Conservation (phyloP, 169 alveolate genomes). For the Plasmodium adleri region DNA sequence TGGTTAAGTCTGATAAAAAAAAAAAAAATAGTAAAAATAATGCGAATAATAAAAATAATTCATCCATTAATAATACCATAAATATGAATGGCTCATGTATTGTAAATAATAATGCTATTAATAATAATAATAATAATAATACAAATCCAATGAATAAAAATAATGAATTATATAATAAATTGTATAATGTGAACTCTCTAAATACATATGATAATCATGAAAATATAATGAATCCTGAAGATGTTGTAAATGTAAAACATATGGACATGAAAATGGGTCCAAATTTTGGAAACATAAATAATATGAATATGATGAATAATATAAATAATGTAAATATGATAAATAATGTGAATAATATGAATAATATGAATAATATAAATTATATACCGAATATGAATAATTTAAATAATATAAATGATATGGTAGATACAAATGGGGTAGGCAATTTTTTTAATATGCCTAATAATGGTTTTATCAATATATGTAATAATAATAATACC, state of each 20-base stretch:
- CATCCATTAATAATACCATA: background rate
- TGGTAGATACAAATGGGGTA: slow-evolving; percentile 10
- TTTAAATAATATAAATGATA: slow-evolving; percentile 2
- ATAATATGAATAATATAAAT: background rate
- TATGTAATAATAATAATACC: slow-evolving; percentile 10
- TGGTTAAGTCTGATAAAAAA: background rate
- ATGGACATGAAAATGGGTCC: slow-evolving; percentile 21
- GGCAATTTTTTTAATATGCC: slow-evolving; percentile 13
- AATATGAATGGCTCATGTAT: background rate
- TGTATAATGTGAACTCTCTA: background rate
- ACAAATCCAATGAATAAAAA: slow-evolving; percentile 20
- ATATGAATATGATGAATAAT: background rate
- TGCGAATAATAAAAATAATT: slow-evolving; percentile 1
- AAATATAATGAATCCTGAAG: slow-evolving; percentile 23
- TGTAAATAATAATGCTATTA: background rate
- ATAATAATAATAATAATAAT: slow-evolving; percentile 11
- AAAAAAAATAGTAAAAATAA: slow-evolving; percentile 17
- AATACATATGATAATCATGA: slow-evolving; percentile 49
- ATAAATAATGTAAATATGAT: slow-evolving; percentile 6
- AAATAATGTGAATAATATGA: slow-evolving; percentile 12
- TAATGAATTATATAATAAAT: slow-evolving; percentile 36
- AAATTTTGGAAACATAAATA: slow-evolving; percentile 4
- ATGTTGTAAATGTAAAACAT: slow-evolving; percentile 20
- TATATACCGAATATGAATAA: background rate
- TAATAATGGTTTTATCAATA: slow-evolving; percentile 15